Evolutionary conservation across 2,329 filamentous ascomycete species (phyloP), one percentile per base, ranked within the genome.

Genomic region (Aureobasidium mangrovei): DNA sequence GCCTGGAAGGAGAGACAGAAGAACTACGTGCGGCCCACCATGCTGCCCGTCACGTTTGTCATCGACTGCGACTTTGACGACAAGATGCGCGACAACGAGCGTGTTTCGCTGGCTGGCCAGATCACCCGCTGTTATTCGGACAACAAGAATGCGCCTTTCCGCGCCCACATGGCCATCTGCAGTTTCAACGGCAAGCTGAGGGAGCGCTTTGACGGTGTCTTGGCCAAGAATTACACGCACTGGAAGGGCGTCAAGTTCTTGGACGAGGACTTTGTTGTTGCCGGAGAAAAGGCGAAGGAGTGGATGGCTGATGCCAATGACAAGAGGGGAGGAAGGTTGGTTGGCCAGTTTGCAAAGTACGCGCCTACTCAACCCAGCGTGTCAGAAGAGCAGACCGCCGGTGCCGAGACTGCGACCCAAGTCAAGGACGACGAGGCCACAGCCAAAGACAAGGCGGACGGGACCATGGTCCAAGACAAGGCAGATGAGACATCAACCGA

Each of bases 41-140:
- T 82, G 54, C 78, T 94, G 0, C 90, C 91, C 1, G 73, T 97
- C 26, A 81, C 88, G 0, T 74, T 98, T 60, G 77, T 98, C 56
- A 74, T 98, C 59, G 93, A 98, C 72, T 97, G 91, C 71, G 83
- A 87, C 60, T 98, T 94, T 67, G 91, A 98, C 68, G 76, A 86
- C 40, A 80, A 91, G 65, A 98, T 98, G 93, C 78, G 77, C 48
- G 86, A 91, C 36, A 85, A 86, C 61, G 93, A 98, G 71, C 76
- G 87, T 31, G 83, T 91, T 54, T 95, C 89, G 4, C 77, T 98
- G 9, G 81, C 82, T 1, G 81, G 83, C 55, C 93, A 98, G 69
- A 77, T 98, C 58, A 95, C 89, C 7, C 77, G 93, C 55, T 86
- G 81, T 56, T 98, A 98, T 70, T 89, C 90, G 24, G 89, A 95